phyloP scores from a whole-genome alignment of 2,329 filamentous ascomycete genomes.

The Ilyonectria robusta region DNA sequence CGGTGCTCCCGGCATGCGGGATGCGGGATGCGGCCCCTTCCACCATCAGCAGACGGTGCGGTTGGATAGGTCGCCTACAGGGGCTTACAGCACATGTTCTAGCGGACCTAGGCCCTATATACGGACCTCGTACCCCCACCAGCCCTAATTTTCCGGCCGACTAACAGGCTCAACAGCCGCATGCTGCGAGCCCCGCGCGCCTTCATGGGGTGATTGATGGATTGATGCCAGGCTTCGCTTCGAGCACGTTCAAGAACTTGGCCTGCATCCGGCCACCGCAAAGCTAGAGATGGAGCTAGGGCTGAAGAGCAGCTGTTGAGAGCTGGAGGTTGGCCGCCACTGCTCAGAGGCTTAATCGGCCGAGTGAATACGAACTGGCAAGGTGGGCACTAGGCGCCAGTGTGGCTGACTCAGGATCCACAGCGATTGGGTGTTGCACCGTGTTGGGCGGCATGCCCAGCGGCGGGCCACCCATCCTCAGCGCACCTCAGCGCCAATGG shows the following conservation, averaged over 20 bases:
- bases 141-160: neutral
- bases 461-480: slow-evolving; percentile 9
- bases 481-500: slow-evolving; percentile 18
- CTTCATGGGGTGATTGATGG: neutral
- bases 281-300: slow-evolving; percentile 9
- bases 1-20: slow-evolving; percentile 23
- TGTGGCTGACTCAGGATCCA: slow-evolving; percentile 41
- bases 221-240: slow-evolving; percentile 1
- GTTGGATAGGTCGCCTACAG: neutral
- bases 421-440: slow-evolving; percentile 32
- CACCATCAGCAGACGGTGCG: neutral
- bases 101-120: neutral
- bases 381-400: slow-evolving; percentile 43
- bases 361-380: slow-evolving; percentile 46
- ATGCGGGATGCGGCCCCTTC: slow-evolving; percentile 21
- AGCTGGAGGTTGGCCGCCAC: slow-evolving; percentile 7
- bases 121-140: slow-evolving; percentile 19
- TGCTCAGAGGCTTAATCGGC: slow-evolving; percentile 30
- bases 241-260: slow-evolving; percentile 2
- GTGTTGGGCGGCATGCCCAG: slow-evolving; percentile 32
- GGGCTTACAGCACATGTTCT: neutral
- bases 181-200: neutral
- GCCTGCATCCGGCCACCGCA: slow-evolving; percentile 16
- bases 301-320: slow-evolving; percentile 2
- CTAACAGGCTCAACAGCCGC: neutral